Evolutionary conservation across 768 basidiomycete genomes (phyloP).

Genomic region (Ephemerocybe angulata): DNA sequence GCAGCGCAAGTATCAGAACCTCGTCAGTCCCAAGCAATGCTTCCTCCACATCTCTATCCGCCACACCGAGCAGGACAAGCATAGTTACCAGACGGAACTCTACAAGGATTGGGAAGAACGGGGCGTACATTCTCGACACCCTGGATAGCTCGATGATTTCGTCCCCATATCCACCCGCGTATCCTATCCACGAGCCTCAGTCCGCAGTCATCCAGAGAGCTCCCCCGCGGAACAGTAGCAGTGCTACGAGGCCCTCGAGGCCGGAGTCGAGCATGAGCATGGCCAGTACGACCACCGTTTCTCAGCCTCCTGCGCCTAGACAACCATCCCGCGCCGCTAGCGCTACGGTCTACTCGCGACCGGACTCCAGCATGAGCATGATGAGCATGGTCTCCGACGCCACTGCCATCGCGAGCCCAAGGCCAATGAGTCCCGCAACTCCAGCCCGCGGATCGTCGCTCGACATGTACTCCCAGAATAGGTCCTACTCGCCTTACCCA

Average conservation of each 20-base stretch:
- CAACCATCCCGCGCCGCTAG: no score
- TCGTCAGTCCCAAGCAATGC: background rate
- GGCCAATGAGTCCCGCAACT: background rate
- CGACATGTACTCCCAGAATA: no score
- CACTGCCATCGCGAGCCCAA: background rate
- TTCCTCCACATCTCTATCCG: background rate
- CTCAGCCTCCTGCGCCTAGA: background rate
- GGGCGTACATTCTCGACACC: background rate
- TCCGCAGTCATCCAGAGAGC: background rate
- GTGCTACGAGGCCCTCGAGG: background rate
- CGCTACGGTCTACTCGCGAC: no score
- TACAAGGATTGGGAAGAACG: background rate
- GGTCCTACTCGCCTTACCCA: no score
- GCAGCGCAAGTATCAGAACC: background rate
- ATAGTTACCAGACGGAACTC: background rate
- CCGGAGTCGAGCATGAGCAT: background rate
- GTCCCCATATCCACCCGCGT: background rate
- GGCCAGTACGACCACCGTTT: background rate
- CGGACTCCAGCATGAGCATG: background rate
- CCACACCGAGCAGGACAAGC: background rate
- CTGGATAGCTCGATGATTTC: background rate
- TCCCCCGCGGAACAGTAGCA: background rate
- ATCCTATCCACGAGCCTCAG: no score
- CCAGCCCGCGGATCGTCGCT: no score
- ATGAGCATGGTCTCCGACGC: background rate